Base-by-base conservation (phyloP, 352 stramenopile genomes). In the Pythium periplocum region DNA sequence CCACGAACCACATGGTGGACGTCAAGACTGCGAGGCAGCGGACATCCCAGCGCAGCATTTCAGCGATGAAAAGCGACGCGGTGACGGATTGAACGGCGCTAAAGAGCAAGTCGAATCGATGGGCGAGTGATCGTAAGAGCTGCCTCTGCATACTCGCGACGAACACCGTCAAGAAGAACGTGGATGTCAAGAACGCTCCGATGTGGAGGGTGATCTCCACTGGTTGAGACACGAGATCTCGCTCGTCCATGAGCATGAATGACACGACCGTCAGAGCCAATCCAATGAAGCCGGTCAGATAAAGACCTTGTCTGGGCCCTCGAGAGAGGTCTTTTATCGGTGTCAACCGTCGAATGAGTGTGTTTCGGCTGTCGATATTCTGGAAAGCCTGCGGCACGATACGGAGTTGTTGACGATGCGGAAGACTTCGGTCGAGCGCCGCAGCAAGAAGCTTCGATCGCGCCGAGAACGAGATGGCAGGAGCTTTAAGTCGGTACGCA, bases 71-170 rank as follows among this genome's bases (percentile, higher is more conserved):
- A 42, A 42, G 7, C 7, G 38, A 8, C 38, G 38, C 38, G 7
- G 38, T 42, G 38, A 42, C 7, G 38, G 12, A 42, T 12, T 8
- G 38, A 12, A 26, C 17, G 17, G 17, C 17, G 35, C 40, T 50
- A 31, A 58, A 51, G 32, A 58, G 42, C 35, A 51, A 32, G 51
- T 58, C 51, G 35, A 58, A 58, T 41, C 51, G 30, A 41, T 42
- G 41, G 9, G 11, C 9, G 4, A 56, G 40, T 32, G 48, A 10
- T 6, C 51, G 32, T 6, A 58, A 43, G 42, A 58, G 30, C 32
- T 9, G 40, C 30, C 2, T 6, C 51, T 51, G 51, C 51, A 48
- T 58, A 11, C 39, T 17, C 7, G 35, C 50, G 8, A 49, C 4
- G 30, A 30, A 37, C 17, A 32, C 6, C 9, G 33, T 4, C 42